These are phyloP conservation scores for Psophocarpus tetragonolobus DNA, from an alignment of 306 rosid species.

Conservation along the genomic window DNA sequence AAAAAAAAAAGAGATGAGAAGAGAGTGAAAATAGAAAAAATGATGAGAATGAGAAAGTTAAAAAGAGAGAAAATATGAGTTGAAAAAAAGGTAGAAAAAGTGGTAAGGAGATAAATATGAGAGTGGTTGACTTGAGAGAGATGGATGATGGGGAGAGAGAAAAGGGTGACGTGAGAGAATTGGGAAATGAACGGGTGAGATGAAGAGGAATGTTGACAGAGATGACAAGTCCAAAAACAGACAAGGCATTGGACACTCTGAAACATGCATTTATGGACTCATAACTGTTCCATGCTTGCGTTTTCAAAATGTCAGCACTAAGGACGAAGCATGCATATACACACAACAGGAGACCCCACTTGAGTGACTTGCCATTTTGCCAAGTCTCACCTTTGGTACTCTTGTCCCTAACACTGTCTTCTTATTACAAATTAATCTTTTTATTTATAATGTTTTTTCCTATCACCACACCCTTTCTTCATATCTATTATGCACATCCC, in stretches of 20 bases:
- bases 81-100: too few relatives aligned
- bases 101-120: too few relatives aligned
- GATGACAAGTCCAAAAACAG: constrained; percentile 43
- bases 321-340: constrained; percentile 27
- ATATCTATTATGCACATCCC: too few relatives aligned
- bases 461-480: too few relatives aligned
- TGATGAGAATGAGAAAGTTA: too few relatives aligned
- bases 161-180: constrained; percentile 17
- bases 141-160: not conserved
- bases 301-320: constrained; percentile 44
- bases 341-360: constrained; percentile 33
- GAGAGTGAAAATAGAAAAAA: too few relatives aligned
- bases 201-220: constrained; percentile 56
- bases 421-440: constrained; percentile 9
- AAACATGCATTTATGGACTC: constrained; percentile 54
- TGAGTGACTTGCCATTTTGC: constrained; percentile 49
- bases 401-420: constrained; percentile 28
- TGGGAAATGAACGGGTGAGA: constrained; percentile 45
- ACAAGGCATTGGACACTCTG: constrained; percentile 47
- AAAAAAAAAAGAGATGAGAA: too few relatives aligned
- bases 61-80: too few relatives aligned
- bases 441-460: too few relatives aligned
- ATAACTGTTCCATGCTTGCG: constrained; percentile 54
- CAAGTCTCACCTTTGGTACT: constrained; percentile 39
- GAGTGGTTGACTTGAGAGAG: constrained; percentile 33